Base-by-base conservation (phyloP, 2,329 filamentous ascomycete species). In the Akanthomyces muscarius region DNA sequence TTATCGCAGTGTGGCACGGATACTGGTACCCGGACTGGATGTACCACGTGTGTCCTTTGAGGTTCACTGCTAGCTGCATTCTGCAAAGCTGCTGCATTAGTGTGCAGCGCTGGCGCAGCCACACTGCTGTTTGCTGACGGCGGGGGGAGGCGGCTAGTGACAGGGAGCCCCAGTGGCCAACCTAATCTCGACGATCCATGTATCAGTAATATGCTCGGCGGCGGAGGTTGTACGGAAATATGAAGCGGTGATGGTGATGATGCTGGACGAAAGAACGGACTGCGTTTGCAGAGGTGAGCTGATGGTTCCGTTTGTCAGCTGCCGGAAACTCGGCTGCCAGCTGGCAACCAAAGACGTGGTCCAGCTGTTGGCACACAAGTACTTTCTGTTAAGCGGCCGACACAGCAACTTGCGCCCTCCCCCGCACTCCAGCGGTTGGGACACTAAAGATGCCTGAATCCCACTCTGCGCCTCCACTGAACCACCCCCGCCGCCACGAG, bases 181-280 rank as follows among this genome's bases (percentile, higher is more conserved):
- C 71, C 64, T 68, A 71, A 72, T 72, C 69, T 73, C 61, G 67
- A 72, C 66, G 63, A 69, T 71, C 66, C 42, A 53, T 62, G 52
- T 48, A 30, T 57, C 51, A 50, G 51, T 25, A 48, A 21, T 50
- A 41, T 41, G 56, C 30, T 50, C 21, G 21, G 21, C 10, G 16
- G 54, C 58, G 48, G 58, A 41, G 42, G 50, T 47, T 60, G 47
- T n/a, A 38, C 58, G 53, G 45, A 45, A 63, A 56, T 59, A 41
- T 50, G 44, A n/a, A 25, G 36, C 41, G 47, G 8, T 30, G 47
- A 33, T 51, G 44, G 18, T 33, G 57, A 52, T 60, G 57, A n/a
- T 60, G 47, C 10, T 36, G 36, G 33, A 30, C 10, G 18, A 23
- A 25, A 44, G 23, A n/a, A 44, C 33, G 18, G 18, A 5, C 11